Percentiles rank a stretch among this genome's conserved stretches.
These are phyloP conservation scores for Ascomycota sp. DNA, from an alignment of 2,329 filamentous ascomycete species.

Conservation along the genomic window DNA sequence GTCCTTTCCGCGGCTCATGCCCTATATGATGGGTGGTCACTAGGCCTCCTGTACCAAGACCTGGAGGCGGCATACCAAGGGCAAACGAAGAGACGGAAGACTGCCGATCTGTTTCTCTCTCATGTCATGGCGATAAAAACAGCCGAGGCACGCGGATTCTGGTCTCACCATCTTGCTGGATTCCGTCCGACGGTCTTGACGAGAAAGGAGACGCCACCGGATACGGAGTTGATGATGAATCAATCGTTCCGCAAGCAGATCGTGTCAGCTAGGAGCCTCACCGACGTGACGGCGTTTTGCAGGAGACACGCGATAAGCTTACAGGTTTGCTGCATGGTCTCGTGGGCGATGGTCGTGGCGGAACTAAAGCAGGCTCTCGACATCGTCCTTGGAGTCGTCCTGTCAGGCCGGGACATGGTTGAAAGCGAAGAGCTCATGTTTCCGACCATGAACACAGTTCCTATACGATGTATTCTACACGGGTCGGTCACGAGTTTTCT, in stretches of 20 bases:
- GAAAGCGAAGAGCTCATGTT: slow-evolving; percentile 48
- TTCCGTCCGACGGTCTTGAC: slow-evolving; percentile 15
- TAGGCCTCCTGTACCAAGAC: slow-evolving; percentile 50
- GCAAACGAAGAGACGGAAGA: slow-evolving; percentile 15
- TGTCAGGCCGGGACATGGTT: slow-evolving; percentile 64
- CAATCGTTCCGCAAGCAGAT: slow-evolving; percentile 4
- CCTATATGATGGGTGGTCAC: slow-evolving; percentile 74
- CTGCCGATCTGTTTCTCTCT: slow-evolving; percentile 28
- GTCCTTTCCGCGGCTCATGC: slow-evolving; percentile 63
- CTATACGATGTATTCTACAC: slow-evolving; percentile 49
- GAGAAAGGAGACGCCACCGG: background rate
- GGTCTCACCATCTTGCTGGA: slow-evolving; percentile 43
- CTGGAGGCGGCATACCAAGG: slow-evolving; percentile 40
- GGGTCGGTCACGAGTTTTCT: slow-evolving; percentile 43
- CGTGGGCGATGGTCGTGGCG: slow-evolving; percentile 52
- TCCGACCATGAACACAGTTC: slow-evolving; percentile 80
- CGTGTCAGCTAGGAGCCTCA: background rate
- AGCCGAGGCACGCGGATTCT: slow-evolving; percentile 29
- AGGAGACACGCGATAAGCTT: slow-evolving; percentile 43
- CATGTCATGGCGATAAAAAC: slow-evolving; percentile 5
- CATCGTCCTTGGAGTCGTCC: slow-evolving; percentile 58
- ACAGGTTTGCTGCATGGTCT: slow-evolving; percentile 54
- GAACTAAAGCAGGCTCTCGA: slow-evolving; percentile 42
- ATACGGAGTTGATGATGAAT: background rate
- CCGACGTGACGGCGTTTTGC: slow-evolving; percentile 31